Percentiles rank a stretch among this genome's conserved stretches.
Conservation (phyloP, 2,329 filamentous ascomycete species). For the Rhinocladiella similis region DNA sequence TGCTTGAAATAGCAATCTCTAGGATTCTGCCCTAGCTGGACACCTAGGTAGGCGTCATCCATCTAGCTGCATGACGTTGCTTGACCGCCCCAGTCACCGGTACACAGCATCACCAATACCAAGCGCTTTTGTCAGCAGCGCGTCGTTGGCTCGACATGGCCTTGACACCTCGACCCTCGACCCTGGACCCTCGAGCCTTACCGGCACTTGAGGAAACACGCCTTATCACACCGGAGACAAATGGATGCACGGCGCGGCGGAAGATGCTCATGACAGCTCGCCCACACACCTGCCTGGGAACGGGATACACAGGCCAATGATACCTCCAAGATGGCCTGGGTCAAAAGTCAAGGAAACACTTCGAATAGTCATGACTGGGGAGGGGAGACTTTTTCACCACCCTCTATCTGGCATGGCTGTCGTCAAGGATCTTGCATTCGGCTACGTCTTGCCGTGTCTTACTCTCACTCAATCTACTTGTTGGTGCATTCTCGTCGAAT, state of each 20-base stretch:
- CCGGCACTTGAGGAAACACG: too few relatives aligned
- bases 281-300: too few relatives aligned
- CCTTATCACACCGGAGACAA: too few relatives aligned
- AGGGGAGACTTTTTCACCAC: neutral
- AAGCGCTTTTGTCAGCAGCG: neutral
- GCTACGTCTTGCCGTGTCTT: slow-evolving; percentile 8
- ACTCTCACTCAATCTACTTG: neutral
- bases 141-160: too few relatives aligned
- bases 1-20: slow-evolving; percentile 4
- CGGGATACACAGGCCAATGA: too few relatives aligned
- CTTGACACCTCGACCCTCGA: too few relatives aligned
- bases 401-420: slow-evolving; percentile 5
- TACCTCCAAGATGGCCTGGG: too few relatives aligned
- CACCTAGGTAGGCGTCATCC: neutral
- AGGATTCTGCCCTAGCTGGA: neutral
- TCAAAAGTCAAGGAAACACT: too few relatives aligned
- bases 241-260: too few relatives aligned
- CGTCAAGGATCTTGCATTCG: slow-evolving; percentile 21
- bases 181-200: too few relatives aligned
- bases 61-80: neutral
- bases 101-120: neutral
- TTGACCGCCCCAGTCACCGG: neutral
- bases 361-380: neutral
- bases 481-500: neutral
- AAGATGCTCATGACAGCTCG: too few relatives aligned